phyloP scores from a whole-genome alignment of 495 filamentous ascomycete genomes.

The Cercophora sp. region DNA sequence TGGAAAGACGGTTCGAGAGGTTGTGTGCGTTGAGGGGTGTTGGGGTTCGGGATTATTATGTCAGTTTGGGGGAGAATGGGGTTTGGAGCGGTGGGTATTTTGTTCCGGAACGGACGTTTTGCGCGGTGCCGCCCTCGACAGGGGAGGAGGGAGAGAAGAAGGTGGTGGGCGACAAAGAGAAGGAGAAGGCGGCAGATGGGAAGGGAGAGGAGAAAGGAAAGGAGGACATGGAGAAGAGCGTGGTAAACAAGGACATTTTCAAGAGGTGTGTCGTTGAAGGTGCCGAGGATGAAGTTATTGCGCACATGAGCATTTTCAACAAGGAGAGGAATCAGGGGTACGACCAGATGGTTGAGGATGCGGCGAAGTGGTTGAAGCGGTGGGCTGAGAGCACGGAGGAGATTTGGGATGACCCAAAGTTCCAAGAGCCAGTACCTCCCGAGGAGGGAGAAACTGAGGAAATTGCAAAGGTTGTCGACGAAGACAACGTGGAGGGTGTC shows the following conservation, averaged over 20 bases:
- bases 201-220: no score
- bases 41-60: slow-evolving; percentile 30
- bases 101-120: slow-evolving; percentile 50
- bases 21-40: slow-evolving; percentile 38
- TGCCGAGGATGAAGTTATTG: slow-evolving; percentile 72
- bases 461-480: slow-evolving; percentile 36
- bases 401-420: slow-evolving; percentile 40
- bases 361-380: slow-evolving; percentile 52
- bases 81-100: slow-evolving; percentile 53
- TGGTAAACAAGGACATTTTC: slow-evolving; percentile 42
- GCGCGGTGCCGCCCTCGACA: slow-evolving; percentile 40
- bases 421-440: slow-evolving; percentile 25
- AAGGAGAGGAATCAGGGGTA: slow-evolving; percentile 74
- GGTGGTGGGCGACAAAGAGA: no score
- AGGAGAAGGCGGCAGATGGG: slow-evolving; percentile 29
- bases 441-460: slow-evolving; percentile 33
- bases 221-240: no score
- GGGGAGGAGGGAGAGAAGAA: slow-evolving; percentile 27
- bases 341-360: slow-evolving; percentile 60
- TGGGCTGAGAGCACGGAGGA: slow-evolving; percentile 50
- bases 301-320: slow-evolving; percentile 82
- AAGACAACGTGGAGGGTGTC: slow-evolving; percentile 16
- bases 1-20: slow-evolving; percentile 37
- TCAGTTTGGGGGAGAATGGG: slow-evolving; percentile 47
- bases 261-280: slow-evolving; percentile 64